A percentile compares a stretch with the other conserved stretches of the same genome.
phyloP scores from a whole-genome alignment of 805 yeast species.

The Lachancea dasiensis region DNA sequence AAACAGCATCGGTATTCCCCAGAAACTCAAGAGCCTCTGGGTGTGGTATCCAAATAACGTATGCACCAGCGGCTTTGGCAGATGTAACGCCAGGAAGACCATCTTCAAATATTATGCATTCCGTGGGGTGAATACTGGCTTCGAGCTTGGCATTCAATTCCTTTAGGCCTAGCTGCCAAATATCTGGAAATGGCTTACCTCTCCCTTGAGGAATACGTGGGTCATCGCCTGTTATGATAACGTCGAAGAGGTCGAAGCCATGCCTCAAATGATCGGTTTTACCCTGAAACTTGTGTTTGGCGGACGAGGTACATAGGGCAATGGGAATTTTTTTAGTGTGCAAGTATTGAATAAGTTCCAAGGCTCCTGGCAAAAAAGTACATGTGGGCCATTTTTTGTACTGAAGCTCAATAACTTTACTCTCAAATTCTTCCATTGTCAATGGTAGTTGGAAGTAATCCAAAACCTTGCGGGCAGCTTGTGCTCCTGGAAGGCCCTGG shows the following conservation, averaged over 20 bases:
- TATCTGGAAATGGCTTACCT: slow-evolving; percentile 93
- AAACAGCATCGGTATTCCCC: slow-evolving; percentile 43
- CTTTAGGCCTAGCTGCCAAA: slow-evolving; percentile 77
- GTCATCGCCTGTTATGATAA: slow-evolving; percentile 86
- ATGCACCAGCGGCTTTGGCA: slow-evolving; percentile 76
- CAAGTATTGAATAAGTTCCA: slow-evolving; percentile 55
- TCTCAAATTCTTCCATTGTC: slow-evolving; percentile 59
- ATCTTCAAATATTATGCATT: slow-evolving; percentile 90
- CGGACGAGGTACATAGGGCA: slow-evolving; percentile 88
- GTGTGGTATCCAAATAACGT: slow-evolving; percentile 95
- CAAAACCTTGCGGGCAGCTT: slow-evolving; percentile 59
- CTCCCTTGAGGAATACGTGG: slow-evolving; percentile 72
- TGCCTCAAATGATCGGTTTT: slow-evolving; percentile 67
- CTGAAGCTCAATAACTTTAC: slow-evolving; percentile 47
- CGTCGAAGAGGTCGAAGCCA: slow-evolving; percentile 63
- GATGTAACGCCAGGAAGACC: slow-evolving; percentile 88
- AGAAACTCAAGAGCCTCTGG: slow-evolving; percentile 56
- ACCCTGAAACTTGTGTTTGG: slow-evolving; percentile 48
- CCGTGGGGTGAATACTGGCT: slow-evolving; percentile 54
- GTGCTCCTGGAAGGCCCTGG: slow-evolving; percentile 89
- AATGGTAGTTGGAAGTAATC: slow-evolving; percentile 62
- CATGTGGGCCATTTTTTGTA: slow-evolving; percentile 54
- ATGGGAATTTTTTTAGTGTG: slow-evolving; percentile 56
- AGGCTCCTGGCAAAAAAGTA: slow-evolving; percentile 78
- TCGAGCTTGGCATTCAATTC: slow-evolving; percentile 54